Conservation (phyloP, 2,329 filamentous ascomycete genomes). For the Aspergillus pseudoterreus region DNA sequence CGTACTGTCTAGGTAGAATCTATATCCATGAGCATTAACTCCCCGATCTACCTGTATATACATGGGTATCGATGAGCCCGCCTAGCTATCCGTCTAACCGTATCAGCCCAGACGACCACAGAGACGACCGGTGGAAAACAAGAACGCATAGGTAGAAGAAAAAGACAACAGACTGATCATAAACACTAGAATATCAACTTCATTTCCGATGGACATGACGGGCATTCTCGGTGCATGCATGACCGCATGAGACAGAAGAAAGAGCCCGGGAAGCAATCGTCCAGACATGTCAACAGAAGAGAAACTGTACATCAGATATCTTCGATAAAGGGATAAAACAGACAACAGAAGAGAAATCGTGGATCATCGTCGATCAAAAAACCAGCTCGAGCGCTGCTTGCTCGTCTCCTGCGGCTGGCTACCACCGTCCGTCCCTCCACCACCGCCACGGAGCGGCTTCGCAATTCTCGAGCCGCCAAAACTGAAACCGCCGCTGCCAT, state of each 20-base stretch:
- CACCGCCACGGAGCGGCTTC: constrained; percentile 58
- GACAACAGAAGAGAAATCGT: constrained; percentile 25
- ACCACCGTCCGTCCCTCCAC: constrained; percentile 31
- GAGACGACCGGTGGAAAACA: not conserved
- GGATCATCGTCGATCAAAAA: constrained; percentile 45
- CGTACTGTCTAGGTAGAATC: too few species aligned
- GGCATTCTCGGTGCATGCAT: too few species aligned
- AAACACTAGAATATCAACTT: too few species aligned
- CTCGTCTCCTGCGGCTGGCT: constrained; percentile 68
- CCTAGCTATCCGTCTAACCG: not conserved
- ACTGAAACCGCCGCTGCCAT: constrained; percentile 67
- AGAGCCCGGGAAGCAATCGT: too few species aligned
- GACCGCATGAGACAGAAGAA: too few species aligned
- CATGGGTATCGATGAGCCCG: not conserved
- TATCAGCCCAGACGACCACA: not conserved
- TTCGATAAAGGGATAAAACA: constrained; percentile 22
- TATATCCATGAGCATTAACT: too few species aligned
- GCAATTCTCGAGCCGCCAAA: constrained; percentile 62
- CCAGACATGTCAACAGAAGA: too few species aligned
- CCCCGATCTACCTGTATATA: not conserved
- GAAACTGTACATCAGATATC: constrained; percentile 14
- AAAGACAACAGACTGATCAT: not conserved
- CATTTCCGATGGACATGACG: too few species aligned
- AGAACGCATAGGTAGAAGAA: not conserved
- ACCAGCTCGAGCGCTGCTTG: constrained; percentile 51